phyloP scores from a whole-genome alignment of 225 moss, liverwort and hornwort species.

The Lunularia cruciata region DNA sequence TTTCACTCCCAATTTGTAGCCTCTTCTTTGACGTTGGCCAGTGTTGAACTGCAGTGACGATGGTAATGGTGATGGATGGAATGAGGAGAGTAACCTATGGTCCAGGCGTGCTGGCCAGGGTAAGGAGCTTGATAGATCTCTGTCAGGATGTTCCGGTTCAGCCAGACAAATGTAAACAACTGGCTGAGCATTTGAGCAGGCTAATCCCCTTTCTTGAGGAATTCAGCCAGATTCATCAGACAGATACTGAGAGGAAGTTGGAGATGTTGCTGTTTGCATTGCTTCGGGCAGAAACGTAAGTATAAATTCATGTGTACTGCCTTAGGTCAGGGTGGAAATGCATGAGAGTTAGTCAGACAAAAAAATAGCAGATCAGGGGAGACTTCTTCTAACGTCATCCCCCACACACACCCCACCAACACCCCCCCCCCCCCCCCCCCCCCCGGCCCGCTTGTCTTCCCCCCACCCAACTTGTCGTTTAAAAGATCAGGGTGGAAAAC shows the following conservation, averaged over 20 bases:
- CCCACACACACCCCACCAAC: too few species aligned
- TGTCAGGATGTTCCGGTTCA: not conserved
- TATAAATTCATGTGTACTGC: too few species aligned
- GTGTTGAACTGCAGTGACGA: not conserved
- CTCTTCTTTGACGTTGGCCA: too few species aligned
- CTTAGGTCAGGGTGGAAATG: too few species aligned
- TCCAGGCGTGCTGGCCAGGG: not conserved
- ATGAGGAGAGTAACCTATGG: not conserved
- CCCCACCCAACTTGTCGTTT: too few species aligned
- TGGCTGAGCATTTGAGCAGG: not conserved
- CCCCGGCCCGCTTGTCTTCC: too few species aligned
- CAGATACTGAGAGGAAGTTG: not conserved
- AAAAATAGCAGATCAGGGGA: too few species aligned
- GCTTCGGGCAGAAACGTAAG: conserved; percentile 6
- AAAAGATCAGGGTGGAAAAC: too few species aligned
- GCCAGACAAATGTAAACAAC: not conserved
- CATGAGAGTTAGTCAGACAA: too few species aligned
- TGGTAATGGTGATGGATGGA: not conserved
- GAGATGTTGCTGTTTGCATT: not conserved
- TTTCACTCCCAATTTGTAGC: too few species aligned
- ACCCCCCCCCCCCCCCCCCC: too few species aligned
- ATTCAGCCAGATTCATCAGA: not conserved
- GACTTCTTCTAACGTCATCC: too few species aligned
- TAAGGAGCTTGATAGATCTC: not conserved
- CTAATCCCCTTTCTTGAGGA: conserved; percentile 1